phyloP scores from a whole-genome alignment of 2,329 filamentous ascomycete genomes.

The Stagonosporopsis vannaccii region DNA sequence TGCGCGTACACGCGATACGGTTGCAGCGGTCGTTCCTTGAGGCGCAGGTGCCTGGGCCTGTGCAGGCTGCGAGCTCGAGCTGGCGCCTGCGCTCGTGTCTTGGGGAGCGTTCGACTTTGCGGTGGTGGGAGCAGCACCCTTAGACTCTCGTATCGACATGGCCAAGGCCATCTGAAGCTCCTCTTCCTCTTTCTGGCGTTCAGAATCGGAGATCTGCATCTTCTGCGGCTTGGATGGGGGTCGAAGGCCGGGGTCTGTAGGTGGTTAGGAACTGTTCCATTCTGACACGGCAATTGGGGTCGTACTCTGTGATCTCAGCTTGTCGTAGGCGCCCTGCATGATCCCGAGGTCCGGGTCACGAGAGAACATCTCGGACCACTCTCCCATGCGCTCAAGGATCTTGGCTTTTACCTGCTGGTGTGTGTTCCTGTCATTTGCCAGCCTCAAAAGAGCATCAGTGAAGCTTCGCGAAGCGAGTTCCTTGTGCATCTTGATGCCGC shows the following conservation, averaged over 20 bases:
- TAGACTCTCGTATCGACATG: slow-evolving; percentile 88
- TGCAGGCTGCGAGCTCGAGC: slow-evolving; percentile 36
- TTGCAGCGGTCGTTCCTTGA: slow-evolving; percentile 91
- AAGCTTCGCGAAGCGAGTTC: slow-evolving; percentile 91
- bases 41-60: slow-evolving; percentile 66
- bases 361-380: slow-evolving; percentile 95
- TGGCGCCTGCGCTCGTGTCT: slow-evolving; percentile 33
- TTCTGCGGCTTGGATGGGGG: slow-evolving; percentile 93
- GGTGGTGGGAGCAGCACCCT: slow-evolving; percentile 50
- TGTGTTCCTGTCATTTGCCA: slow-evolving; percentile 93
- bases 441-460: slow-evolving; percentile 88
- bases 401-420: slow-evolving; percentile 97
- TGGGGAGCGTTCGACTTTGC: slow-evolving; percentile 53
- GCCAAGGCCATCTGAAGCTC: slow-evolving; percentile 96
- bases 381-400: slow-evolving; percentile 94
- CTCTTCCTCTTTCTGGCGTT: slow-evolving; percentile 94
- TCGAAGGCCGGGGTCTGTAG: slow-evolving; percentile 83
- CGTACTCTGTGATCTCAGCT: slow-evolving; percentile 74
- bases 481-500: slow-evolving; percentile 83
- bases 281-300: not conserved
- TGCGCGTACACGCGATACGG: slow-evolving; percentile 91
- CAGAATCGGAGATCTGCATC: slow-evolving; percentile 85
- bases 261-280: slow-evolving; percentile 30
- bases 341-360: slow-evolving; percentile 91
- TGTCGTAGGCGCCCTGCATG: slow-evolving; percentile 94